These are phyloP conservation scores for Geotrichum cucujoidarum DNA, from an alignment of 1,139 yeast genomes.

Conservation along the genomic window DNA sequence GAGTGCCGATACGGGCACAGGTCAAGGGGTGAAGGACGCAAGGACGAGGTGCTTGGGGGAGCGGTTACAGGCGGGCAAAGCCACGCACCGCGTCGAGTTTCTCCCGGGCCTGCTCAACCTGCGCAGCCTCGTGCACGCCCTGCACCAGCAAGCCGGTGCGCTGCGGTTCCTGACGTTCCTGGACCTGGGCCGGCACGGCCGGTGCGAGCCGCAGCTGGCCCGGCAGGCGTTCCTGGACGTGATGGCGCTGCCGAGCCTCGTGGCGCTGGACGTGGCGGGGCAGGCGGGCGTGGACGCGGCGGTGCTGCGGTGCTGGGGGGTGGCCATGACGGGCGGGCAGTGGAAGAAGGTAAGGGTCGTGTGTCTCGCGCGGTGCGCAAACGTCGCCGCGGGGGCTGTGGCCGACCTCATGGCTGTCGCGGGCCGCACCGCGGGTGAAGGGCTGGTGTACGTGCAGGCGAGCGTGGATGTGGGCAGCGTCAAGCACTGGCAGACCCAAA, in stretches of 20 bases:
- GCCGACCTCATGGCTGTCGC: slow-evolving; percentile 10
- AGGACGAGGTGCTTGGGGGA: slow-evolving; percentile 10
- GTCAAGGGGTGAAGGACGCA: background rate
- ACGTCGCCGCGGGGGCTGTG: background rate
- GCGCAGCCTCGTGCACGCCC: slow-evolving; percentile 17
- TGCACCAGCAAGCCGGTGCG: slow-evolving; percentile 2
- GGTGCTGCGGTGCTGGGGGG: slow-evolving; percentile 24
- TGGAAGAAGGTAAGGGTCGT: slow-evolving; percentile 24
- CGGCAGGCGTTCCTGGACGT: slow-evolving; percentile 20
- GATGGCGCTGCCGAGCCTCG: slow-evolving; percentile 22
- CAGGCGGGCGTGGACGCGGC: slow-evolving; percentile 17
- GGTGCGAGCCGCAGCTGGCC: slow-evolving; percentile 1
- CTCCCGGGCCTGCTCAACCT: slow-evolving; percentile 13
- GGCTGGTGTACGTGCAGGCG: slow-evolving; percentile 8
- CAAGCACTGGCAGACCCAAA: slow-evolving; percentile 1
- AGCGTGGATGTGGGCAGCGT: background rate
- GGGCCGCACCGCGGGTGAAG: background rate
- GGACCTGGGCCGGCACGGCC: slow-evolving; percentile 20
- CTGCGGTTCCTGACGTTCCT: slow-evolving; percentile 22
- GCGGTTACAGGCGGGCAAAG: slow-evolving; percentile 14
- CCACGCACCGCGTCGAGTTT: slow-evolving; percentile 20
- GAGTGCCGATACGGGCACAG: background rate
- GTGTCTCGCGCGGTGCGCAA: slow-evolving; percentile 15
- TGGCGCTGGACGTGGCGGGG: slow-evolving; percentile 27
- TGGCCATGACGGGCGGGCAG: slow-evolving; percentile 25